Evolutionary conservation across 345 rosid species (phyloP), one percentile per base, ranked within the genome.

Genomic region (Brassica cretica): DNA sequence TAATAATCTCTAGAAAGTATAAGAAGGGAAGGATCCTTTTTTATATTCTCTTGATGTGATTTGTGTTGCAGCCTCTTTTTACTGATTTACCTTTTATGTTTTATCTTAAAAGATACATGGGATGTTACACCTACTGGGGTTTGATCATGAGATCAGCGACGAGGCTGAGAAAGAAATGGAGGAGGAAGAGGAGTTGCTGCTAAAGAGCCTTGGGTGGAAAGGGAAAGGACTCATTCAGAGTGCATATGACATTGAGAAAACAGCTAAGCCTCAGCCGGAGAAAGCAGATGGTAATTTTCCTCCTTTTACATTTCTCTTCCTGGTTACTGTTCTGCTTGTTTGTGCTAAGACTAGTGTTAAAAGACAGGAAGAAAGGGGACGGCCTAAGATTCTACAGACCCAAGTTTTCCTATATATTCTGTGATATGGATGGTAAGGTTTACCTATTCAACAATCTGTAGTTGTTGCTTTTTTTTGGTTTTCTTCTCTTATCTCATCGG

Each of bases 131-230:
- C 89, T 95, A 69, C 70, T 95, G 82, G 99, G 98, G 14, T 95
- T 95, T 81, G 99, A 93, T 88, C 99, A 93, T 78, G 99, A 95
- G 84, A 76, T 95, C 60, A 87, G 97, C 14, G 94, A 91, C 59
- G 96, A 89, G 78, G 99, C 98, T 65, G 98, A 95, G 85, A 83
- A 84, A 82, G 98, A 95, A 85, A 95, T 93, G 99, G 98, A 93
- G 83, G 84, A 88, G 81, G 93, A 87, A 76, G 99, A 95, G 79
- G 92, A 86, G 82, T 65, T 81, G 70, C 86, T 95, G 80, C 77
- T 93, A 62, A 86, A 88, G 76, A 87, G 86, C 78, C 97, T 95
- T 69, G 96, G 94, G 29, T 93, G 99, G 99, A 90, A 85, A 76
- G 99, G 98, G 39, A 95, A 95, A 82, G 97, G 99, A 73, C 83